Conservation (phyloP, 805 yeast genomes). For the Suhomyces sp. region DNA sequence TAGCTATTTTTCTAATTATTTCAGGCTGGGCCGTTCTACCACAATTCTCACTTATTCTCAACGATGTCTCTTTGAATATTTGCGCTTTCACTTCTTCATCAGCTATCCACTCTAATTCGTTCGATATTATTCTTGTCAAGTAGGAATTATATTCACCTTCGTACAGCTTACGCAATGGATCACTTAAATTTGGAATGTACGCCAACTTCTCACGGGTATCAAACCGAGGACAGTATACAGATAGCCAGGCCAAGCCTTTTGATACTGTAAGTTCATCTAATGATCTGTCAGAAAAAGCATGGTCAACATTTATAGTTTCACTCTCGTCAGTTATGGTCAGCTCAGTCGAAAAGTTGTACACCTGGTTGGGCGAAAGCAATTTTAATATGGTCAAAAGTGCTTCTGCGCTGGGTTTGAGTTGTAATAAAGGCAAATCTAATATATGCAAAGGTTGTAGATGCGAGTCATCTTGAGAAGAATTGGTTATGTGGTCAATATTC, state of each 20-base stretch:
- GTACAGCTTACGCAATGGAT: constrained; percentile 22
- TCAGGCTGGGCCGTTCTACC: constrained; percentile 84
- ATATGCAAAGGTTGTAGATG: constrained; percentile 42
- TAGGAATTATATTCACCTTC: constrained; percentile 43
- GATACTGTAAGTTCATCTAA: constrained; percentile 24
- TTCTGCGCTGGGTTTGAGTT: constrained; percentile 42
- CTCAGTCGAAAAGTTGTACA: constrained; percentile 47
- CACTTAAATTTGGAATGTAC: constrained; percentile 25
- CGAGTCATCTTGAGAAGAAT: constrained; percentile 12
- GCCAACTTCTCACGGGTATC: constrained; percentile 18
- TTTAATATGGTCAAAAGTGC: constrained; percentile 45
- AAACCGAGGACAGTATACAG: constrained; percentile 30
- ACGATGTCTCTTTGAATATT: constrained; percentile 56
- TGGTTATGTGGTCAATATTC: not conserved
- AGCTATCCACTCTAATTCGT: constrained; percentile 46
- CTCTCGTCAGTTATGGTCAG: constrained; percentile 5
- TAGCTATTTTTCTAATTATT: constrained; percentile 54
- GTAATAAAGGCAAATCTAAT: constrained; percentile 58
- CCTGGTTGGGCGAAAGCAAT: constrained; percentile 47
- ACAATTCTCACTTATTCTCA: constrained; percentile 72
- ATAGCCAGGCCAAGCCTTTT: constrained; percentile 45
- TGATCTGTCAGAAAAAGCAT: constrained; percentile 31
- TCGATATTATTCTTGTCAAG: constrained; percentile 49
- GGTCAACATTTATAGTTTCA: constrained; percentile 8
- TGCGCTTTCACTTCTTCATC: constrained; percentile 30